phyloP scores from a whole-genome alignment of 2,329 filamentous ascomycete genomes.

The Fusarium denticulatum region DNA sequence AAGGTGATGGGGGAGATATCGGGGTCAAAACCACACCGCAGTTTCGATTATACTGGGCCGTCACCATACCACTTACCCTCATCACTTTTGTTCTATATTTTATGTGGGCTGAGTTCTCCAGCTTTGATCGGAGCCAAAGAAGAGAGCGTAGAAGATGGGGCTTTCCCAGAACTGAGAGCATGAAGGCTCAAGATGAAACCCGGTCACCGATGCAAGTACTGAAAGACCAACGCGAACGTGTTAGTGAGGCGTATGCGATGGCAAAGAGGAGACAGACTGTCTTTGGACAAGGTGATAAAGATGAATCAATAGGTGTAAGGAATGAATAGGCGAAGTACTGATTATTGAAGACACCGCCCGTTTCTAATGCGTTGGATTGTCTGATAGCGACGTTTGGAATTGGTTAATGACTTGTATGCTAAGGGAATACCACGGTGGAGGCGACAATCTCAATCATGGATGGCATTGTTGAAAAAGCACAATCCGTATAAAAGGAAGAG shows the following conservation, averaged over 20 bases:
- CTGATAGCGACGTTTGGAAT: neutral
- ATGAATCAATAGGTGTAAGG: neutral
- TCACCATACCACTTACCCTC: conserved; percentile 52
- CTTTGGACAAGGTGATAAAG: conserved; percentile 12
- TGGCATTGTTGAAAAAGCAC: conserved; percentile 11
- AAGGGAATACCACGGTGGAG: neutral
- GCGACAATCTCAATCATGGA: neutral
- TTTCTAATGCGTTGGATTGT: neutral
- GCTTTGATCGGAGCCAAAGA: conserved; percentile 33
- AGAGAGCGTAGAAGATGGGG: conserved; percentile 27
- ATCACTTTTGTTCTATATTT: conserved; percentile 50
- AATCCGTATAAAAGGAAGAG: neutral
- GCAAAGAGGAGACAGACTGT: conserved; percentile 18
- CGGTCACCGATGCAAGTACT: conserved; percentile 25
- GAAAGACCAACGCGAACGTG: conserved; percentile 19
- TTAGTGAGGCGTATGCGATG: conserved; percentile 20
- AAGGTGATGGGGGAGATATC: conserved; percentile 42
- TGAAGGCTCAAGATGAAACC: conserved; percentile 13
- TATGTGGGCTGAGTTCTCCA: conserved; percentile 47
- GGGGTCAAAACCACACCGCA: conserved; percentile 48
- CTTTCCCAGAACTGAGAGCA: conserved; percentile 24
- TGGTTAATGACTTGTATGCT: neutral
- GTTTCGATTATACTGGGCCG: conserved; percentile 53
- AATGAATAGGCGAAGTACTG: neutral
- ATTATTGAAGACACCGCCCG: neutral